phyloP scores from a whole-genome alignment of 2,329 filamentous ascomycete genomes.

The Elsinoe perseae region DNA sequence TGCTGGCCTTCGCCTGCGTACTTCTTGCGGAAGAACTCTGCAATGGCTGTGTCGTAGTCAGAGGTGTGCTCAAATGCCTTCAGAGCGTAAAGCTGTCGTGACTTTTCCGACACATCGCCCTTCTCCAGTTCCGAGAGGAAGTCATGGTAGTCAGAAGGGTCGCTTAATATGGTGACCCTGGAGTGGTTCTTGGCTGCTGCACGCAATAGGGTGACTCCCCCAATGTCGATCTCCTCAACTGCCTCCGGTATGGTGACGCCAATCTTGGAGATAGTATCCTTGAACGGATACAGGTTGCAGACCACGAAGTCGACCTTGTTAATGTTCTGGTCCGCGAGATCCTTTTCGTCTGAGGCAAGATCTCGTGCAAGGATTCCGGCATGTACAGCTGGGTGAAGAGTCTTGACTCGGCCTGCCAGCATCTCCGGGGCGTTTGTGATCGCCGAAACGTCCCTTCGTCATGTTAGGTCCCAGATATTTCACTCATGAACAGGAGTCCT shows the following conservation, averaged over 20 bases:
- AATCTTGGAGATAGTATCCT: slow-evolving; percentile 93
- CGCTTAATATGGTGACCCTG: slow-evolving; percentile 90
- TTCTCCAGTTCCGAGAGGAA: slow-evolving; percentile 85
- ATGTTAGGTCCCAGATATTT: background rate
- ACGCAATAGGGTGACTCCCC: slow-evolving; percentile 89
- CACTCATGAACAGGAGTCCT: background rate
- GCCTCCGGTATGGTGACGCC: slow-evolving; percentile 95
- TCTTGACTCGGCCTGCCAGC: slow-evolving; percentile 88
- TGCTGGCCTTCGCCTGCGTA: slow-evolving; percentile 81
- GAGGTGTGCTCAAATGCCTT: slow-evolving; percentile 99
- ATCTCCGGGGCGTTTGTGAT: slow-evolving; percentile 95
- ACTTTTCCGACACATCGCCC: slow-evolving; percentile 77
- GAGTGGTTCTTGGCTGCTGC: slow-evolving; percentile 97
- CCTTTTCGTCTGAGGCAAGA: slow-evolving; percentile 91
- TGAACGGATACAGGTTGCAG: slow-evolving; percentile 99
- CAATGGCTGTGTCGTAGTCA: slow-evolving; percentile 90
- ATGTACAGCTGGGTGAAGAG: slow-evolving; percentile 73
- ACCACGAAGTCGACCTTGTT: slow-evolving; percentile 90
- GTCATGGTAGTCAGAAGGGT: slow-evolving; percentile 86
- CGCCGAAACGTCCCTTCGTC: slow-evolving; percentile 80
- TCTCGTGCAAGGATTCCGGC: slow-evolving; percentile 86
- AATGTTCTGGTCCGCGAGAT: slow-evolving; percentile 90
- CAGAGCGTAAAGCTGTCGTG: slow-evolving; percentile 80
- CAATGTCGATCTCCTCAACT: slow-evolving; percentile 98
- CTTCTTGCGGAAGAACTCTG: slow-evolving; percentile 95